Percentiles rank a stretch among this genome's conserved stretches.
These are phyloP conservation scores for Xylariaceae sp. DNA, from an alignment of 2,329 filamentous ascomycete genomes.

Conservation along the genomic window DNA sequence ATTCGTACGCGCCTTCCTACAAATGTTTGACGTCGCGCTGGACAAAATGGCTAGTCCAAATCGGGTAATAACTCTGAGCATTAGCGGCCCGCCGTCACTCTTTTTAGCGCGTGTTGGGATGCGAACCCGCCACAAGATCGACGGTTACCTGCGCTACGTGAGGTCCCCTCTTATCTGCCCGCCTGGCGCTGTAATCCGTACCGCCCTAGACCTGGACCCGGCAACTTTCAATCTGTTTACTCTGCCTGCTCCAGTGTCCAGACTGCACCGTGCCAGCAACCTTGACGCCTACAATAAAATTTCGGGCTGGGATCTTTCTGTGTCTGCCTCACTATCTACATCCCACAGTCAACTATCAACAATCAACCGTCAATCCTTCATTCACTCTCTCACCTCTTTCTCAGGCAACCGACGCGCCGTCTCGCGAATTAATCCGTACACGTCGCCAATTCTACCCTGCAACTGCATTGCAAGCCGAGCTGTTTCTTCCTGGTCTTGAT, in stretches of 20 bases:
- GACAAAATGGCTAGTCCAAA: too few relatives aligned
- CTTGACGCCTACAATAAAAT: background rate
- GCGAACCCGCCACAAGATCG: background rate
- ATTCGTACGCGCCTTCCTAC: too few relatives aligned
- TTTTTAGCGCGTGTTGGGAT: background rate
- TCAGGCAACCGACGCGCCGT: background rate
- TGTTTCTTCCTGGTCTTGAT: background rate
- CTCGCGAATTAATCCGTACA: background rate
- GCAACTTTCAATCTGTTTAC: too few relatives aligned
- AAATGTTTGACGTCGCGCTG: too few relatives aligned
- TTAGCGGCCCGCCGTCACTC: background rate
- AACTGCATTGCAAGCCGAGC: background rate
- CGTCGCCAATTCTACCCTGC: background rate
- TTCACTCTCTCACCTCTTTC: background rate
- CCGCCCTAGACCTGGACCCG: too few relatives aligned
- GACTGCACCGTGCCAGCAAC: too few relatives aligned
- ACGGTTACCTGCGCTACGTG: background rate
- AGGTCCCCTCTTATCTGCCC: too few relatives aligned
- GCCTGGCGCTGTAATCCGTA: too few relatives aligned
- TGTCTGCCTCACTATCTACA: background rate
- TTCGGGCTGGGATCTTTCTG: background rate
- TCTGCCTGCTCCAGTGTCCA: too few relatives aligned
- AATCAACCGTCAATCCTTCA: background rate
- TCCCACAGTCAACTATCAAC: too few relatives aligned
- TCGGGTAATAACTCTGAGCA: too few relatives aligned